Base-by-base conservation (phyloP, 192 early-diverging fungal species). In the Gaertneriomyces sp. region DNA sequence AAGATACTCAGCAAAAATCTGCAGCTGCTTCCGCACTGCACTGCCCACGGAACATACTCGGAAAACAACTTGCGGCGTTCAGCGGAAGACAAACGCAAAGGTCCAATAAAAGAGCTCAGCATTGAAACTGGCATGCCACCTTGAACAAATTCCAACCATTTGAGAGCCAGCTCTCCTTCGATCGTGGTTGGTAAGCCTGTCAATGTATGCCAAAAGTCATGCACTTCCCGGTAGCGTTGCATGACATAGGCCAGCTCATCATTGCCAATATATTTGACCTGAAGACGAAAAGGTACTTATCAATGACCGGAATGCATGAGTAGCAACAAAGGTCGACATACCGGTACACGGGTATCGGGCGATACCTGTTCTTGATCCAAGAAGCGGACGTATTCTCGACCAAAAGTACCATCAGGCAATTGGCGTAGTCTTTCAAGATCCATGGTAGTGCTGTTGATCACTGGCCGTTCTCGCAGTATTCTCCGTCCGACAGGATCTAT, bases 61-160 rank as follows among this genome's bases (percentile, higher is more conserved):
- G 71, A 41, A 60, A 90, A 87, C 25, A 98, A 74, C 45, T 81
- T 73, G 17, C 65, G 56, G 12, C 89, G 74, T 71, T 95, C 87
- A 14, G 59, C 45, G 1, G 72, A 59, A 0, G 79, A 76, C 60
- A 97, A 72, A 11, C 86, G 70, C 54, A 96, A 63, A 0, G 92
- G 93, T 0, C 93, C 96, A 73, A 92, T 80, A 6, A 90, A 58
- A n/a, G 89, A 89, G 11, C 87, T 82, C n/a, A 96, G 71, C 72
- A 88, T 74, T 0, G 90, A 87, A 72, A 98, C 88, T 10, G 96
- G 96, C 54, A 98, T 70, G 3, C 91, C 92, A 1, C 89, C 94
- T 69, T 98, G 96, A 9, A 81, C 81, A 75, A 89, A 87, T 74
- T 98, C 96, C 69, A 96, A 92, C 86, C 90, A 91, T 80, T 98